Base-by-base conservation (phyloP, 2,329 filamentous ascomycete genomes). In the Colletotrichum brevisporum region DNA sequence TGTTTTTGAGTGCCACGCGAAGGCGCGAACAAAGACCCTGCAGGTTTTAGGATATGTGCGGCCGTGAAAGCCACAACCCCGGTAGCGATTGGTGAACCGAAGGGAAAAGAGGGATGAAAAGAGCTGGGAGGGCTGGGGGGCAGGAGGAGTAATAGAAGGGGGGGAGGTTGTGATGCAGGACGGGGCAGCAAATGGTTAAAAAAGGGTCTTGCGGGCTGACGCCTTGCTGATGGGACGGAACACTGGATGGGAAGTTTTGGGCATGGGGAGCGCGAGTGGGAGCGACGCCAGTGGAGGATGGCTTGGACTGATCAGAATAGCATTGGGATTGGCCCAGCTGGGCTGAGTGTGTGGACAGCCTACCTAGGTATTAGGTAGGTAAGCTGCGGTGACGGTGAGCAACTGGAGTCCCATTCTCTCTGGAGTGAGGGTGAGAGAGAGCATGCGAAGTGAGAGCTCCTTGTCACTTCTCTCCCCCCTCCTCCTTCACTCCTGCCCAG, bases 111-210 rank as follows among this genome's bases (percentile, higher is more conserved):
- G 41, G 21, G 59, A 45, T 36, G 31, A 55, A 54, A 31, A 69
- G 47, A 51, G 69, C 64, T 53, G 60, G 54, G 51, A 69, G 55
- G 59, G 66, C 55, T 69, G 50, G 56, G 65, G 63, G 67, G 56
- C 52, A 69, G 36, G 51, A 69, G 65, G 52, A 69, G 54, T 50
- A 69, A 48, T 50, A 67, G 59, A 65, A 71, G 66, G 60, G 69
- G 60, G 65, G 36, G 48, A 8, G 50, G n/a, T 64, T 41, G 47
- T 50, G 64, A 67, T 58, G 64, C 52, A 59, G 64, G 51, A 69
- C 43, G 67, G 67, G 67, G 63, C 67, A 69, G 67, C 56, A 67
- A 69, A 56, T 67, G 67, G 67, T 69, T 69, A 69, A 69, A 69
- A 69, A 69, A 69, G 67, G 67, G 67, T 67, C 67, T 55, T 66